Base-by-base conservation (phyloP, 2,329 filamentous ascomycete species). In the Dactylellina cionopaga region DNA sequence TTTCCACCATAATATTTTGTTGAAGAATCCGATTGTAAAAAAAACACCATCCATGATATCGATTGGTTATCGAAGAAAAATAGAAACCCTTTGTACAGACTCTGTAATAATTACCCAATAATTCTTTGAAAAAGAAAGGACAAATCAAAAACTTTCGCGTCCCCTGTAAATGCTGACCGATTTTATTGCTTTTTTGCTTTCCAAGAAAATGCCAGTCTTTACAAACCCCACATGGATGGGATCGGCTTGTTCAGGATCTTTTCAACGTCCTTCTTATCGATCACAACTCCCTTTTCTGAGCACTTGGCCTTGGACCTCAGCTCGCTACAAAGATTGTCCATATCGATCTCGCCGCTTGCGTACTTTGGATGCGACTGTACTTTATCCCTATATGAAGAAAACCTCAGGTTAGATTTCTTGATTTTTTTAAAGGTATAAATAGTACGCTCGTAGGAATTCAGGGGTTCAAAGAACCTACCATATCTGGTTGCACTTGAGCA, bases 251-350 rank as follows among this genome's bases (percentile, higher is more conserved):
- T 72, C 52, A 72, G 37, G 33, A 72, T 72, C 31, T 58, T 64
- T 24, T 96, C 90, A 77, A 98, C 96, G 77, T 98, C 93, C 60
- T 88, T 87, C 81, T 96, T 89, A 74, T 92, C 90, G 22, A 99
- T 91, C 15, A 96, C 92, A 10, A 96, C 92, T 13, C 95, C 94
- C 15, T 86, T 90, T 76, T 96, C 91, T 0, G 92, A 96, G 80
- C 95, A 99, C 79, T 94, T 95, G 66, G 95, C 95, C 83, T 99
- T 99, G 80, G 93, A 91, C 75, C 94, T 91, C 11, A 99, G 87
- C 79, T 99, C 93, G 3, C 90, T 90, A 82, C 95, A 99, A 22
- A 99, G 86, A 31, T 90, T 89, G 79, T 99, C 95, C 51, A 99
- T 90, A 76, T 99, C 95, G 75, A 98, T 92, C 76, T 96, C 93